A percentile compares a stretch with the other conserved stretches of the same genome.
phyloP scores from a whole-genome alignment of 257 asterid species.

The Rhazya stricta region DNA sequence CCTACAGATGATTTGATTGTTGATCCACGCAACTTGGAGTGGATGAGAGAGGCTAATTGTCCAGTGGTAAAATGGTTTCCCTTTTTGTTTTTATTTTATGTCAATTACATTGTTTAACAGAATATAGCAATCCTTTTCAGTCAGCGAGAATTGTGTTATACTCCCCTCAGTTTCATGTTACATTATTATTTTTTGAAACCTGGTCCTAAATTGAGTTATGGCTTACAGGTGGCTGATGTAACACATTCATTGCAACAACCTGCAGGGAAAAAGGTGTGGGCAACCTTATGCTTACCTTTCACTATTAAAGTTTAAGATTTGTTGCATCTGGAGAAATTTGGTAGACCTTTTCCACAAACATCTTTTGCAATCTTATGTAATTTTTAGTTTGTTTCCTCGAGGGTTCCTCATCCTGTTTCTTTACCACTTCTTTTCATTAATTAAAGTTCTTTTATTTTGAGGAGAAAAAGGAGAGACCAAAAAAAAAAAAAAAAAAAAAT shows the following conservation, averaged over 20 bases:
- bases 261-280: slow-evolving; percentile 87
- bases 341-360: not conserved
- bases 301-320: not conserved
- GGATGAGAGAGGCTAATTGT: slow-evolving; percentile 92
- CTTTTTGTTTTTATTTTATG: not conserved
- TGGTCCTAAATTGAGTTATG: slow-evolving; percentile 13
- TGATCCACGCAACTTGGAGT: slow-evolving; percentile 96
- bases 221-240: slow-evolving; percentile 82
- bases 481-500: no score
- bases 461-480: not conserved
- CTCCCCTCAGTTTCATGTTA: slow-evolving; percentile 9
- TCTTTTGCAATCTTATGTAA: not conserved
- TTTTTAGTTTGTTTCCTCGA: not conserved
- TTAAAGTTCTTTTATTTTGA: not conserved
- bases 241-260: slow-evolving; percentile 98
- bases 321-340: not conserved
- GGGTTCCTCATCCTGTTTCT: not conserved
- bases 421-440: not conserved
- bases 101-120: not conserved
- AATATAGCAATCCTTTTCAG: slow-evolving; percentile 5
- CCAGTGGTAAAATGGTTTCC: slow-evolving; percentile 65
- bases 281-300: slow-evolving; percentile 4
- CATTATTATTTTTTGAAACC: slow-evolving; percentile 12
- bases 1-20: slow-evolving; percentile 87
- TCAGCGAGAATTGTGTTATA: not conserved